These are phyloP conservation scores for Daldinia eschscholtzii DNA, from an alignment of 2,329 filamentous ascomycete genomes.

Conservation along the genomic window DNA sequence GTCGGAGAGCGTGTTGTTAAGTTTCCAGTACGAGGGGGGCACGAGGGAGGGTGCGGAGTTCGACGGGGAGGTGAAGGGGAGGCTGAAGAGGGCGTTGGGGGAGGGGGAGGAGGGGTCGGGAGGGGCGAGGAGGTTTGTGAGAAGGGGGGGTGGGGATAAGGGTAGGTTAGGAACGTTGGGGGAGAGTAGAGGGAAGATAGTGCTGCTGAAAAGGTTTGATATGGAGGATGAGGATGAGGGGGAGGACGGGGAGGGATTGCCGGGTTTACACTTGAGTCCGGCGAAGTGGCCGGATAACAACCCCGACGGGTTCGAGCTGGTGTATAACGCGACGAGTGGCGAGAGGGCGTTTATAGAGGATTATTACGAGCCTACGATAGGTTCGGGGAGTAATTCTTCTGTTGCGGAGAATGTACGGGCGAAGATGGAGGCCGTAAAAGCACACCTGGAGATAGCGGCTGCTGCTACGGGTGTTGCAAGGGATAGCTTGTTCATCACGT, in stretches of 20 bases:
- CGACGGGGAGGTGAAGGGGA: neutral
- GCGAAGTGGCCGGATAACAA: neutral
- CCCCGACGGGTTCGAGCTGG: neutral
- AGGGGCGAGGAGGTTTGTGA: neutral
- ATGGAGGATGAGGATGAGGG: slow-evolving; percentile 50
- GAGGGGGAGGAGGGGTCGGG: neutral
- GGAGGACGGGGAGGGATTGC: slow-evolving; percentile 10
- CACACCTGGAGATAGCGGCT: neutral
- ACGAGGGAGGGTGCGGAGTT: neutral
- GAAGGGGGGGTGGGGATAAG: neutral
- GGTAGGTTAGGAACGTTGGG: slow-evolving; percentile 40
- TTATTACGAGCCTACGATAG: neutral
- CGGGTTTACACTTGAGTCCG: neutral
- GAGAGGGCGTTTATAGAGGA: neutral
- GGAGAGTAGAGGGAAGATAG: slow-evolving; percentile 50
- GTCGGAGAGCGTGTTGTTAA: neutral
- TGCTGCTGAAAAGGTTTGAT: slow-evolving; percentile 61
- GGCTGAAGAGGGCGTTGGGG: neutral
- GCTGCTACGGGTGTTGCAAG: slow-evolving; percentile 47
- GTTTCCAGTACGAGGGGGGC: neutral
- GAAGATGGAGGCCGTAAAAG: neutral
- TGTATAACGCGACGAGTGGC: neutral
- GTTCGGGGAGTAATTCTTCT: neutral
- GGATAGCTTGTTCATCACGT: slow-evolving; percentile 62
- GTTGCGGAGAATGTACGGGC: slow-evolving; percentile 1